Base-by-base conservation (phyloP, 2,329 filamentous ascomycete genomes). In the Aspergillus alliaceus region DNA sequence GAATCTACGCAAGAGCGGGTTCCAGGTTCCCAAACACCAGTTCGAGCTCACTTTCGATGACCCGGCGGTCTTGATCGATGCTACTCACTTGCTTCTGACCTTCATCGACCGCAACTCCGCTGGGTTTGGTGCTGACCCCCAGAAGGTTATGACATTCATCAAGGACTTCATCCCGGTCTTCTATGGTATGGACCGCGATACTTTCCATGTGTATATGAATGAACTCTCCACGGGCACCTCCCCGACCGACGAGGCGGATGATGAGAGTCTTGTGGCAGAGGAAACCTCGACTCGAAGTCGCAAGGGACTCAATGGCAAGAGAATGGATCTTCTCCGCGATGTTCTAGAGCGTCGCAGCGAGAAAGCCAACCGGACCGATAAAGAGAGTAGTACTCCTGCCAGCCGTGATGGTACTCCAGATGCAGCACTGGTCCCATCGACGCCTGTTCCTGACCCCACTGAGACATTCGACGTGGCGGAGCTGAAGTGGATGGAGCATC, bases 341-440 rank as follows among this genome's bases (percentile, higher is more conserved):
- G 91, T 96, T 40, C 85, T 99, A 32, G 92, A 96, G 68, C 90
- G 83, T 54, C 76, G 90, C 59, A 89, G 88, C 65, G 88, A 89
- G 58, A 89, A 87, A 73, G 84, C 85, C 63, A 82, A 84, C 24
- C 84, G 89, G 39, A 84, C 82, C 47, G 88, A 91, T 53, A 93
- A 95, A 68, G 90, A 95, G 61, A 90, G 89, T 60, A 93, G 89
- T 65, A 80, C 85, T n/a, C 85, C 85, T 1, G 88, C 84, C 14
- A 96, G 91, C 77, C 91, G 96, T 68, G 92, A 95, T 66, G 92
- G 90, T 0, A 96, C 93, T 0, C 93, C 95, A 0, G 93, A 96
- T 67, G 85, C 88, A 22, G 85, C 67, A 34, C 67, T 69, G 20
- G 66, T 72, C 34, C 63, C 67, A 4, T 75, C 74, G 7, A 70